A percentile compares a stretch with the other conserved stretches of the same genome.
Conservation (phyloP, 2,329 filamentous ascomycete species). For the Rutstroemia sp. region DNA sequence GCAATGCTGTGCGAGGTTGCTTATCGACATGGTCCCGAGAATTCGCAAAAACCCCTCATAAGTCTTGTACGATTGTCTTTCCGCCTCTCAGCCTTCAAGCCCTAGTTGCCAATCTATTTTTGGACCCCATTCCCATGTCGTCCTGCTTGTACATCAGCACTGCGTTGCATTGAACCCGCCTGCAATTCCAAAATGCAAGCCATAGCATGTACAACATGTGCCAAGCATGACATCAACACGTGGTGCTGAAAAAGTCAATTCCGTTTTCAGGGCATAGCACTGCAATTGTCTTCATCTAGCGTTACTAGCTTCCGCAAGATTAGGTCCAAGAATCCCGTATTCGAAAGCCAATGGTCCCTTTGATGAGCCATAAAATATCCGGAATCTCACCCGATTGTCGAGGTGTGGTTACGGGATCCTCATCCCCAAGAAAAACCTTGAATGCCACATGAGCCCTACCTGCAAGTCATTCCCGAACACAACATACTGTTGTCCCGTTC, state of each 20-base stretch:
- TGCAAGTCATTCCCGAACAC: slow-evolving; percentile 2
- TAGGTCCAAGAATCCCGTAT: neutral
- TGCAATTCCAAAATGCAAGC: neutral
- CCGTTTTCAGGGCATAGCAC: neutral
- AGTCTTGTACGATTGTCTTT: too few species aligned
- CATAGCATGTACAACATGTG: neutral
- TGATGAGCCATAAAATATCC: neutral
- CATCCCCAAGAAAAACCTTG: neutral
- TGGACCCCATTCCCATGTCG: neutral
- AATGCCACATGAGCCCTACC: neutral
- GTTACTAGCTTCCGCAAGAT: neutral
- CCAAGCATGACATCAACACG: neutral
- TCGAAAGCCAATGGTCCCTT: neutral
- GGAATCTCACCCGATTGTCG: too few species aligned
- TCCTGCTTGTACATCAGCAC: neutral
- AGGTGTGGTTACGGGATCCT: too few species aligned
- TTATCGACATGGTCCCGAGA: too few species aligned
- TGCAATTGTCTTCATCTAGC: neutral
- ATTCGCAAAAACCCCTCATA: too few species aligned
- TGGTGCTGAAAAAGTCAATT: neutral
- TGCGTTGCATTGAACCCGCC: neutral
- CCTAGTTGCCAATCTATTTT: too few species aligned
- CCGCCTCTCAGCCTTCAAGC: too few species aligned
- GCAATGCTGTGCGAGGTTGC: too few species aligned
- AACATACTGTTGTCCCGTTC: neutral